Evolutionary conservation across 1,284 basidiomycete genomes (phyloP), one percentile per base, ranked within the genome.

Genomic region (Inonotus obliquus): DNA sequence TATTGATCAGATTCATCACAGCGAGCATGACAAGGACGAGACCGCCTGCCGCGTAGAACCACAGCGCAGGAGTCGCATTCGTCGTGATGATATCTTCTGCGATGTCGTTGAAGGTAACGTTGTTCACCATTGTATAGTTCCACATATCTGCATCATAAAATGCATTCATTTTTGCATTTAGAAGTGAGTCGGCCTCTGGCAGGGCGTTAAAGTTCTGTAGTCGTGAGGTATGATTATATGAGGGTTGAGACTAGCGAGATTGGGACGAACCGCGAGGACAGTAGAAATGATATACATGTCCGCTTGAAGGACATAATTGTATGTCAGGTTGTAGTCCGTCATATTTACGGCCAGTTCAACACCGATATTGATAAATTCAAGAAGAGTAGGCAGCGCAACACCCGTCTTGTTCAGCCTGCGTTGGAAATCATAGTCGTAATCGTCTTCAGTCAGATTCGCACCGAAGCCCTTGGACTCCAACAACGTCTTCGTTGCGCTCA

Each of bases 371-470:
- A 63, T 29, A 19, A 47, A 55, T n/a, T 27, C 29, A n/a, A 63
- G 6, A 1, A 63, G 23, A 6, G 52, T 25, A 9, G 35, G n/a
- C 32, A 63, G 38, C n/a, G 62, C 62, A 10, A 63, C 23, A 9
- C 62, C 62, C 10, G 57, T 63, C 44, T 63, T 63, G 44, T 63
- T 63, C 19, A 63, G 45, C 21, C 27, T n/a, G 11, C 55, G 57
- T 5, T 25, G n/a, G 13, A 51, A 25, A 1, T 45, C 39, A 23
- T 59, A 41, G 27, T 25, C 19, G 32, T 58, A 63, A 45, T 63
- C 62, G 17, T 23, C 47, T 35, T 63, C 58, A 23, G 59, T 60
- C 17, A 63, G 62, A 21, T 47, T 25, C 4, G 49, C 53, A 17
- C 52, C 58, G 48, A 59, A 57, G 4, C 57, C 57, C 39, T 57